A percentile compares a stretch with the other conserved stretches of the same genome.
These are phyloP conservation scores for Solanum aculeatissimum DNA, from an alignment of 305 asterid genomes.

Conservation along the genomic window DNA sequence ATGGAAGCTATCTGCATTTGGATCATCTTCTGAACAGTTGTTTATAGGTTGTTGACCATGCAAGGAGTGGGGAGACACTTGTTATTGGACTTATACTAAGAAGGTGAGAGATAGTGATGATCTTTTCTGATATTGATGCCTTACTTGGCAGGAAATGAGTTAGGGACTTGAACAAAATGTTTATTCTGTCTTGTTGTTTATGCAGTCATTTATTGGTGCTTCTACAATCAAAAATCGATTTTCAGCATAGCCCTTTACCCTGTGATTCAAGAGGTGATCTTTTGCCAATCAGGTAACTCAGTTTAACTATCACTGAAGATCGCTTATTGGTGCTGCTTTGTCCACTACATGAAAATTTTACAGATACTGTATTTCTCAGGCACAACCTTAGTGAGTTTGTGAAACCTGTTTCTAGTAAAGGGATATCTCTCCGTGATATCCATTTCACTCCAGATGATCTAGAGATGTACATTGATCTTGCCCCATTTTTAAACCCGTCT, in stretches of 20 bases:
- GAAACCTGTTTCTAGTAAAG: conserved; percentile 92
- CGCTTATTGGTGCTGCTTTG: background rate
- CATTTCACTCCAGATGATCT: conserved; percentile 71
- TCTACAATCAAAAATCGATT: conserved; percentile 88
- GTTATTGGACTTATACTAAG: conserved; percentile 88
- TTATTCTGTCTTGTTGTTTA: background rate
- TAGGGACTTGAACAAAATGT: background rate
- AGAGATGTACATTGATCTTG: conserved; percentile 92
- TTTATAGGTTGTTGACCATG: conserved; percentile 76
- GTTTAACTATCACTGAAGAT: background rate
- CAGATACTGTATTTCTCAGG: conserved; percentile 36
- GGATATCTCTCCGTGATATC: conserved; percentile 64
- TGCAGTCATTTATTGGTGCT: conserved; percentile 96
- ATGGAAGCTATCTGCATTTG: background rate
- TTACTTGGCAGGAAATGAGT: too few relatives aligned
- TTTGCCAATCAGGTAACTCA: conserved; percentile 60
- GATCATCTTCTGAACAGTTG: conserved; percentile 3
- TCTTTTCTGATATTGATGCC: background rate
- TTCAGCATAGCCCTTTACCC: conserved; percentile 89
- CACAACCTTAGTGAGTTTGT: conserved; percentile 87
- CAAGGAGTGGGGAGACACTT: conserved; percentile 82
- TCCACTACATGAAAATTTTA: background rate
- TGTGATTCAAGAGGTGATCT: conserved; percentile 63
- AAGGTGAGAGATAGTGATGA: conserved; percentile 36
- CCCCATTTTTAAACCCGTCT: conserved; percentile 80